Evolutionary conservation across 345 rosid genomes (phyloP), one percentile per base, ranked within the genome.

Genomic region (Ailanthus altissimus): DNA sequence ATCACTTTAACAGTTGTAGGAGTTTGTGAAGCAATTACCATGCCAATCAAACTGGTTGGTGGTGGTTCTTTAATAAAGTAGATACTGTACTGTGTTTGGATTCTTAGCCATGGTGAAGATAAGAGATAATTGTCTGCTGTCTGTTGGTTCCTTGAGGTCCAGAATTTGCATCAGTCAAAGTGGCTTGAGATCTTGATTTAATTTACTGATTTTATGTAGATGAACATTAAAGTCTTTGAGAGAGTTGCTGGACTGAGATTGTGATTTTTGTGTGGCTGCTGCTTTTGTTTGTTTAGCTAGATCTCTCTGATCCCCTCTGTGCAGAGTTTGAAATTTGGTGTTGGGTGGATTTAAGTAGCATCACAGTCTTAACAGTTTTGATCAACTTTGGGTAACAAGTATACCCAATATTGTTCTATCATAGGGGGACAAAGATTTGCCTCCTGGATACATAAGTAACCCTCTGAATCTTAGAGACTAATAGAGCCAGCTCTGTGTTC

Each of bases 221-320:
- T 63, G 73, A 65, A 51, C 18, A 51, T 70, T 58, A 47, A 42
- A 63, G 32, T 70, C 65, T 67, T 75, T 45, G 23, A 79, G 28
- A 69, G 54, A 47, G 4, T 74, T 75, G 25, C 73, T 54, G 73
- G 69, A 66, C 46, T 81, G 72, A 56, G 26, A 74, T 32, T 53
- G 42, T 51, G 63, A 56, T 67, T 16, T 51, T 28, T 51, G 4
- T 20, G 23, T 15, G 32, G 64, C 7, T 43, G 1, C 45, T 25
- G 45, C 4, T 43, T 73, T 25, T 73, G 9, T 73, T 81, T 21
- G 28, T 64, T 21, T 38, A 51, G 74, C 61, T 68, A 42, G 58
- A 56, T 62, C 12, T 75, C 40, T 58, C 26, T 56, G 75, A 28
- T 62, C 28, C 64, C 21, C 23, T 25, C 23, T 56, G 38, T 42